phyloP scores from a whole-genome alignment of 768 basidiomycete genomes.

The Sistotremastrum suecicum region DNA sequence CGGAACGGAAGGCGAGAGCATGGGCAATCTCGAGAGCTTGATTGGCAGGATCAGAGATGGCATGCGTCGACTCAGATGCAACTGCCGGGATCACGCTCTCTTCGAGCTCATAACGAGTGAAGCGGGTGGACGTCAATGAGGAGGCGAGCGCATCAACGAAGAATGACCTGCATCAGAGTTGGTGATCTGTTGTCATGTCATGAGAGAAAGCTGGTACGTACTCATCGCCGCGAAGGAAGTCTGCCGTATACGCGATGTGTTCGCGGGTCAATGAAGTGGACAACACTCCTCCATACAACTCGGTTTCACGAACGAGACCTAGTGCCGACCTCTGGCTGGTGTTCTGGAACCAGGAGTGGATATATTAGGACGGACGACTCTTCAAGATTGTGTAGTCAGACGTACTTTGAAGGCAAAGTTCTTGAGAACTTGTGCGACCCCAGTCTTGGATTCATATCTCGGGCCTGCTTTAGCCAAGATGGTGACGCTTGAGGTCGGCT shows the following conservation, averaged over 20 bases:
- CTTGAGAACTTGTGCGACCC: constrained; percentile 88
- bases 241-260: constrained; percentile 85
- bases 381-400: background rate
- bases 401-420: constrained; percentile 98
- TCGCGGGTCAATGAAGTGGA: constrained; percentile 77
- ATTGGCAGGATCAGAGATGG: constrained; percentile 42
- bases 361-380: constrained; percentile 1
- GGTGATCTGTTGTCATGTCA: background rate
- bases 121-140: constrained; percentile 71
- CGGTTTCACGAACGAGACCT: constrained; percentile 82
- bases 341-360: constrained; percentile 38
- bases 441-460: constrained; percentile 77
- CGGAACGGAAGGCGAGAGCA: constrained; percentile 81
- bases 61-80: constrained; percentile 52
- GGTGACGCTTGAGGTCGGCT: constrained; percentile 76
- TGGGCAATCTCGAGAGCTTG: constrained; percentile 82
- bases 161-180: constrained; percentile 40
- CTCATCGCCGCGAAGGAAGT: constrained; percentile 94
- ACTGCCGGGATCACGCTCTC: constrained; percentile 64
- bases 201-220: constrained; percentile 30
- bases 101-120: constrained; percentile 60
- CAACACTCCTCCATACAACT: constrained; percentile 85
- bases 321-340: constrained; percentile 77
- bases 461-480: constrained; percentile 88
- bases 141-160: constrained; percentile 85